Base-by-base conservation (phyloP, 495 filamentous ascomycete genomes). In the Immersiella caudata region DNA sequence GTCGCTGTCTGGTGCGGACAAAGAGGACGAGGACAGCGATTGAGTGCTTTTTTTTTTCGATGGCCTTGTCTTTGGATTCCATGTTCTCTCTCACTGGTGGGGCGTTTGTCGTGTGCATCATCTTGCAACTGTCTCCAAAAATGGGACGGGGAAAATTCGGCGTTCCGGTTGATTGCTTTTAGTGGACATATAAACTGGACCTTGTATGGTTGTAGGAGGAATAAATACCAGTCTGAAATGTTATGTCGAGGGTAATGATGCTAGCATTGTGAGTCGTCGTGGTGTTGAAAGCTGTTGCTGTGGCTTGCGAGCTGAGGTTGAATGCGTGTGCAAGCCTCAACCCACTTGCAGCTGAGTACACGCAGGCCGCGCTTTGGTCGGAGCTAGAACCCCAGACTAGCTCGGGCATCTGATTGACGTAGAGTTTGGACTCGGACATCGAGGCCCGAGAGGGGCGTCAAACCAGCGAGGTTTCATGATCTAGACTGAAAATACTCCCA, bases 1-100 rank as follows among this genome's bases (percentile, higher is more conserved):
- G 69, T 84, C 81, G 72, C 75, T 75, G 52, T 75, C 78, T 27
- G 79, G 77, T 75, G 83, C 84, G 11, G 40, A 46, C 14, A 46
- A 46, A 69, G 86, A 83, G 68, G 81, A 80, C 68, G 83, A 86
- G 49, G 84, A 89, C 70, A 71, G 66, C 64, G 71, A 76, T 26
- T 72, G 68, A 46, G 11, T 14, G 40, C 33, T 68, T 0, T 82
- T 88, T 65, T 90, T 89, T 77, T 78, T 89, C 78, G 62, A 90
- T 84, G 0, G 87, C 40, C 40, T 46, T 46, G 40, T 46, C 40
- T 46, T 46, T 46, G 40, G 40, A 46, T 46, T 46, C 29, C 8
- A 33, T 88, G 6, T 87, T 90, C 7, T 33, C 3, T 20, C 6
- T 29, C 0, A 58, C 25, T 7, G 55, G 55, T 46, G 40, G 40